Evolutionary conservation across 2,329 filamentous ascomycete genomes (phyloP).

Genomic region (Cryphonectria radicalis): DNA sequence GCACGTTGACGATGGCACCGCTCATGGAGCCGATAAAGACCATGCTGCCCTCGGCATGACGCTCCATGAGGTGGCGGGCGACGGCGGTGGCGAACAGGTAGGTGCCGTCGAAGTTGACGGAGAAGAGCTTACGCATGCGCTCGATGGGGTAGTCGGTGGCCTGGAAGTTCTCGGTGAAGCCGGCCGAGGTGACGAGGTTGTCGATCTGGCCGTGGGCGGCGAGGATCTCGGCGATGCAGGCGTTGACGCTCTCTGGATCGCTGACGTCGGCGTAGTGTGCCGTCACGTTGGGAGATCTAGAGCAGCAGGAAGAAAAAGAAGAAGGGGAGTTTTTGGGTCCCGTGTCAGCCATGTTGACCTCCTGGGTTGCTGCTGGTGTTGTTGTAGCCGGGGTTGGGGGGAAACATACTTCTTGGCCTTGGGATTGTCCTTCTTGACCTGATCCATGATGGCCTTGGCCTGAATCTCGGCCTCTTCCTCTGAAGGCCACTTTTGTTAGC

Average conservation of each 20-base stretch:
- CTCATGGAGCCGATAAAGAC: slow-evolving; percentile 97
- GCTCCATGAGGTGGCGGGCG: slow-evolving; percentile 85
- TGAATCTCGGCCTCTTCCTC: slow-evolving; percentile 84
- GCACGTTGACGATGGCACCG: slow-evolving; percentile 90
- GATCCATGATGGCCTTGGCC: slow-evolving; percentile 72
- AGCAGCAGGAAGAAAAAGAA: background rate
- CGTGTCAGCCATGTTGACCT: slow-evolving; percentile 6
- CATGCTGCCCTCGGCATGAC: slow-evolving; percentile 79
- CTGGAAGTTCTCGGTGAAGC: slow-evolving; percentile 95
- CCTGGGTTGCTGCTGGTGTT: background rate
- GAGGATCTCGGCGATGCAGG: slow-evolving; percentile 72
- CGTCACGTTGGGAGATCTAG: slow-evolving; percentile 77
- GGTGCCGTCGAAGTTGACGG: slow-evolving; percentile 90
- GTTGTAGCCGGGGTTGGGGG: slow-evolving; percentile 13
- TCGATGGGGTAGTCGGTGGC: slow-evolving; percentile 90
- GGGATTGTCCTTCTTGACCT: slow-evolving; percentile 81
- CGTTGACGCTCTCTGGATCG: slow-evolving; percentile 75
- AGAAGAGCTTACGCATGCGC: slow-evolving; percentile 90
- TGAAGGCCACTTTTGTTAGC: slow-evolving; percentile 40
- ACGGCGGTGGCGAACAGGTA: slow-evolving; percentile 86
- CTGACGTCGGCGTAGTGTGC: slow-evolving; percentile 90
- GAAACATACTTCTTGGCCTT: slow-evolving; percentile 64
- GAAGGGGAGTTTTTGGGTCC: background rate
- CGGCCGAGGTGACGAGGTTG: slow-evolving; percentile 92
- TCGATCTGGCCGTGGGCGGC: slow-evolving; percentile 80